These are phyloP conservation scores for Pichia kudriavzevii DNA, from an alignment of 1,139 yeast genomes.

Conservation along the genomic window DNA sequence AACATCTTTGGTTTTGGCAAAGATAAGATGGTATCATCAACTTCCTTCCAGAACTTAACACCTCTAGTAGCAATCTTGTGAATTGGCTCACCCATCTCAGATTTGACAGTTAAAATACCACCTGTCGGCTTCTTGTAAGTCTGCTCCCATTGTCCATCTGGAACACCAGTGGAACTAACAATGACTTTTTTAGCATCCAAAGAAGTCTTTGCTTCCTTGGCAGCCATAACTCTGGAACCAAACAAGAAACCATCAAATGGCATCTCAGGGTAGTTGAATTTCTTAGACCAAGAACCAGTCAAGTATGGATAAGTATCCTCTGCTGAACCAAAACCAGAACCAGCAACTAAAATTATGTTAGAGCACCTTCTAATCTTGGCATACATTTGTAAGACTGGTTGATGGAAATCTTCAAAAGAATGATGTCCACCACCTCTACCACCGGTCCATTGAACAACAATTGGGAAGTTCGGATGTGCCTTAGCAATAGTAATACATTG, in stretches of 20 bases:
- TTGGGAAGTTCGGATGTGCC: conserved; percentile 93
- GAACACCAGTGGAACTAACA: conserved; percentile 84
- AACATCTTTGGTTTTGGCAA: conserved; percentile 85
- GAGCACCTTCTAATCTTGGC: conserved; percentile 87
- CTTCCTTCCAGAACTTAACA: conserved; percentile 92
- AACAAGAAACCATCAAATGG: conserved; percentile 96
- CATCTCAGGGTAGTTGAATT: conserved; percentile 92
- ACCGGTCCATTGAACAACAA: conserved; percentile 98
- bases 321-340: conserved; percentile 97
- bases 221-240: conserved; percentile 96
- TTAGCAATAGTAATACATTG: conserved; percentile 87
- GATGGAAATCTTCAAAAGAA: conserved; percentile 98
- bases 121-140: conserved; percentile 95
- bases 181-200: conserved; percentile 91
- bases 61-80: conserved; percentile 98
- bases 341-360: conserved; percentile 86
- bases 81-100: conserved; percentile 99
- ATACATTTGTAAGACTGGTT: conserved; percentile 93
- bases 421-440: conserved; percentile 99
- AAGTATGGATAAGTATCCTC: conserved; percentile 96
- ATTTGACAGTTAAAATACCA: conserved; percentile 90
- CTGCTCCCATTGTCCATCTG: conserved; percentile 83
- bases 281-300: conserved; percentile 90
- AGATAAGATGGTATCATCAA: conserved; percentile 87
- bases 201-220: conserved; percentile 92